Evolutionary conservation across 352 stramenopile species (phyloP).

Genomic region (Phytophthora pistaciae): DNA sequence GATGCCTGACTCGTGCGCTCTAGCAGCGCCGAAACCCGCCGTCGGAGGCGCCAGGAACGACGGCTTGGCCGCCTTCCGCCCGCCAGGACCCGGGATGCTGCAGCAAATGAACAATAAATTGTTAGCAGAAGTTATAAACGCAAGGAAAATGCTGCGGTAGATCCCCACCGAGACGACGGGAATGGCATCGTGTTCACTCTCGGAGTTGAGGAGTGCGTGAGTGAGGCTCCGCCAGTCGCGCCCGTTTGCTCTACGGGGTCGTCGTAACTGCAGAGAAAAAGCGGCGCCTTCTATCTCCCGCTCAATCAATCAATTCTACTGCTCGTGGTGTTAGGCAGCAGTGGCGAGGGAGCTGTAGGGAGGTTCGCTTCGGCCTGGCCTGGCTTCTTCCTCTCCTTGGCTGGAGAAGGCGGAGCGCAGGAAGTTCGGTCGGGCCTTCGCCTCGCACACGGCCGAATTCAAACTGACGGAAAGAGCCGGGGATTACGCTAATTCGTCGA

Average conservation of each 20-base stretch:
- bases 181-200: slow-evolving; percentile 29
- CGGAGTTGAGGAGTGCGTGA: background rate
- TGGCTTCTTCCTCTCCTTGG: slow-evolving; percentile 17
- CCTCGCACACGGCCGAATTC: slow-evolving; percentile 7
- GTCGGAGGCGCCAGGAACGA: slow-evolving; percentile 35
- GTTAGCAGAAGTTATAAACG: background rate
- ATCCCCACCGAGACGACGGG: slow-evolving; percentile 39
- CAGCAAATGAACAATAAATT: background rate
- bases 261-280: slow-evolving; percentile 34
- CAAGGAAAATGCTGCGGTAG: background rate
- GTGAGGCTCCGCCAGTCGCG: slow-evolving; percentile 11
- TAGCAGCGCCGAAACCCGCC: slow-evolving; percentile 12
- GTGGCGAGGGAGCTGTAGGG: background rate
- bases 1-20: slow-evolving; percentile 14
- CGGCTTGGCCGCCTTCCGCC: slow-evolving; percentile 22
- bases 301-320: background rate
- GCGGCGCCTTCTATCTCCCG: background rate
- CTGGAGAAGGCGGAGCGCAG: background rate
- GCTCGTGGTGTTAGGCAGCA: background rate
- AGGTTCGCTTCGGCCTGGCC: background rate
- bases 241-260: background rate
- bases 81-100: slow-evolving; percentile 35
- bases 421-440: background rate
- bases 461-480: slow-evolving; percentile 17
- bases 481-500: slow-evolving; percentile 26